Evolutionary conservation across 345 rosid species (phyloP), one percentile per base, ranked within the genome.

Genomic region (Crucihimalaya himalaica): DNA sequence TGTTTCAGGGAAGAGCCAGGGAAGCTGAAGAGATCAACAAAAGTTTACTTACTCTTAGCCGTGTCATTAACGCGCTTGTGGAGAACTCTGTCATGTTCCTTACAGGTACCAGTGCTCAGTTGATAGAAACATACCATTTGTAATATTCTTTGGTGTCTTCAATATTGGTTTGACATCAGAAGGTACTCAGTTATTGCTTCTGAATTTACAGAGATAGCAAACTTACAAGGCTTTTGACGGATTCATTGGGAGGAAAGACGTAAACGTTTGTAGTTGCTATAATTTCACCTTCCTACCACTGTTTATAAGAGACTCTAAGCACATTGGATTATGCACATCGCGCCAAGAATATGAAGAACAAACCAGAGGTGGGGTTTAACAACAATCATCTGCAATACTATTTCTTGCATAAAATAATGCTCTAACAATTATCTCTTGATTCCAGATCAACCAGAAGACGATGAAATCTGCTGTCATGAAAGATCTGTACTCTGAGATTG

Each of bases 11-110:
- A 63, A 84, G 99, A 82, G 99, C 97, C 72, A 89, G 99, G 84
- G 99, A 95, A 84, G 99, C 98, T 50, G 98, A 96, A 67, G 99
- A 95, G 85, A 95, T 95, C 56, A 95, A 95, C 79, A 95, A 95
- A 79, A 95, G 98, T 79, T 86, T 95, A 85, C 99, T 95, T 63
- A 95, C 99, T 46, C 98, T 92, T 76, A 97, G 99, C 46, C 98
- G 97, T 72, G 94, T 90, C 61, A 95, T 92, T 76, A 95, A 92
- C 80, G 88, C 98, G 2, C 98, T 95, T 27, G 99, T 95, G 61
- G 98, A 95, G 81, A 98, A 92, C 78, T 95, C 98, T 69, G 97
- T 71, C 99, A 95, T 87, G 85, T 95, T 59, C 99, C 98, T 66
- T 95, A 92, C 75, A 86, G 96, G 97, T 95, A 84, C 54, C 55